Evolutionary conservation across 78 protist species (phyloP), one percentile per base, ranked within the genome.

Genomic region (Tieghemostelium lacteum): DNA sequence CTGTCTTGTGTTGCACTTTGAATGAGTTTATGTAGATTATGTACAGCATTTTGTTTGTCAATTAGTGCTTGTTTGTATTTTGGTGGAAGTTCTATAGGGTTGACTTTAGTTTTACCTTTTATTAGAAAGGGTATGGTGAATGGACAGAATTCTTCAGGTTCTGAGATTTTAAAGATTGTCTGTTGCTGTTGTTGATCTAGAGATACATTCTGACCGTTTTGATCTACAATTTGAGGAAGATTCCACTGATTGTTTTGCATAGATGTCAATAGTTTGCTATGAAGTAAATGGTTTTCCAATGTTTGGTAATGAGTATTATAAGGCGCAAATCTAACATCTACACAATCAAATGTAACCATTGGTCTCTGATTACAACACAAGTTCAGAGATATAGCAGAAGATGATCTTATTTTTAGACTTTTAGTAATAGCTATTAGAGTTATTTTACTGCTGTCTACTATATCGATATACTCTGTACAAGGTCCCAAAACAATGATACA

Each of bases 251-350:
- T 83, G 20, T 73, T 69, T 20, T 45, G 16, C 16, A 83, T 52
- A n/a, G 50, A 31, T 16, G 50, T 33, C 6, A 31, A 42, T 42
- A 83, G n/a, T 69, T 83, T 83, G 7, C 78, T 55, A n/a, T 63
- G 75, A 12, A 12, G 19, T 8, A 83, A 31, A 45, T 83, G 91
- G 20, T 34, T 12, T 17, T 83, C 91, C n/a, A 83, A 33, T 19
- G 63, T 83, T 60, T 76, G 78, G 36, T 83, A 83, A 29, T 83
- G 91, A 29, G 91, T 83, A n/a, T 83, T 83, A 63, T 83, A 83
- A 14, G 91, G 91, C 31, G 91, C 76, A 2, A 83, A 22, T 60
- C 36, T 52, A 40, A 83, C 69, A 33, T 50, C 72, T 0, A 7
- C 5, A 60, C 91, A 83, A 31, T 83, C 91, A 42, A 78, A 70